Conservation (phyloP, 305 asterid genomes). For the Caryopteris hybrid region DNA sequence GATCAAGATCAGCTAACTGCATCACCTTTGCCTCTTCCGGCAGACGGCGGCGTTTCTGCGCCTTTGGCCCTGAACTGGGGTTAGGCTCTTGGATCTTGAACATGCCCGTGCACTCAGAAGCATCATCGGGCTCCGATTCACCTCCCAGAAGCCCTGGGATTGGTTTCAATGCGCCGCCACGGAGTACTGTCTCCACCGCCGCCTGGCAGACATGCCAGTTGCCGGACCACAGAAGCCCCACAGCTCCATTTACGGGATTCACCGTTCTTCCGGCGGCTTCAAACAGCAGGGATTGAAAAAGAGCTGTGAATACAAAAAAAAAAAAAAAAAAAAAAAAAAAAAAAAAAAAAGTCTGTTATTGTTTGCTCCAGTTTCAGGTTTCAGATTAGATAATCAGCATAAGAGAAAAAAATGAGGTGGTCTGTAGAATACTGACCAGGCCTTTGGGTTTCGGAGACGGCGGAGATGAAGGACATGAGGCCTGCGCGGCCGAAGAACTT, state of each 20-base stretch:
- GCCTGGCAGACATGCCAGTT: constrained; percentile 81
- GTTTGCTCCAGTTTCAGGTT: not conserved
- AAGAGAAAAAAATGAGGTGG: not conserved
- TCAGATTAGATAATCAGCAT: not conserved
- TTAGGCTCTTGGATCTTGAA: constrained; percentile 25
- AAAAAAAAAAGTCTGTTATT: not conserved
- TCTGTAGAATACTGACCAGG: constrained; percentile 52
- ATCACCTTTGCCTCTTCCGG: constrained; percentile 28
- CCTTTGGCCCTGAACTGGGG: constrained; percentile 9
- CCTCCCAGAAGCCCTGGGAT: constrained; percentile 44
- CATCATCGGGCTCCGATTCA: constrained; percentile 35
- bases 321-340: too few species aligned
- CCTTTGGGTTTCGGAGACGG: constrained; percentile 59
- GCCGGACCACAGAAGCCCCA: constrained; percentile 64
- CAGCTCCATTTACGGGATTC: constrained; percentile 82
- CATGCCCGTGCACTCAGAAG: constrained; percentile 46
- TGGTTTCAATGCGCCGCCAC: constrained; percentile 62
- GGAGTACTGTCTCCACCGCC: constrained; percentile 82
- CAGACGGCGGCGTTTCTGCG: constrained; percentile 47
- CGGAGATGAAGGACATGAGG: constrained; percentile 78
- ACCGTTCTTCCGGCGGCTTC: constrained; percentile 92
- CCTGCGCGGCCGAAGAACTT: constrained; percentile 93
- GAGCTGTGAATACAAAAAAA: constrained; percentile 39
- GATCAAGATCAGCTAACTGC: constrained; percentile 78
- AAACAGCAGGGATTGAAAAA: constrained; percentile 65